A percentile compares a stretch with the other conserved stretches of the same genome.
phyloP scores from a whole-genome alignment of 108 stramenopile species.

The Skeletonema costatum region DNA sequence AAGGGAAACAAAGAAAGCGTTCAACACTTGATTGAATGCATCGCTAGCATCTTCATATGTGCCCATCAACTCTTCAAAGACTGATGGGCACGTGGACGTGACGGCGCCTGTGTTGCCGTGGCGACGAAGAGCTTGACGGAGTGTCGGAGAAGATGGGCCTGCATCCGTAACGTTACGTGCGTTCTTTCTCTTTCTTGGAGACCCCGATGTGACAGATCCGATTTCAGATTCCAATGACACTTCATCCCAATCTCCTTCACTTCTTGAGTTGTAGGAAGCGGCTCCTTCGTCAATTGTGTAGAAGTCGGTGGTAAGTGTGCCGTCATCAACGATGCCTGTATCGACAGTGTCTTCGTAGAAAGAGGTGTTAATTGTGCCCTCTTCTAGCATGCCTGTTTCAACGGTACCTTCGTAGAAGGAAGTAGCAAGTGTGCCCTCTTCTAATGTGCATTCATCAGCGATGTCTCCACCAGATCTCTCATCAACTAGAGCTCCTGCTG shows the following conservation, averaged over 20 bases:
- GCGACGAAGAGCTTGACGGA: not conserved
- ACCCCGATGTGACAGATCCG: not conserved
- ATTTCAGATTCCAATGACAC: not conserved
- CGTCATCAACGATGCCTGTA: not conserved
- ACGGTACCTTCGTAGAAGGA: too few relatives aligned
- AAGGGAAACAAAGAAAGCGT: conserved; percentile 22
- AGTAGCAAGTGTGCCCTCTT: too few relatives aligned
- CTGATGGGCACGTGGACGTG: not conserved
- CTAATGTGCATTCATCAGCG: not conserved
- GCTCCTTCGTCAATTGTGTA: not conserved
- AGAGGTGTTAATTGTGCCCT: not conserved
- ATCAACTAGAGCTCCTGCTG: not conserved
- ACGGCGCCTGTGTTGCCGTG: not conserved
- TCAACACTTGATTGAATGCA: conserved; percentile 27
- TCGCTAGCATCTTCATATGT: conserved; percentile 16
- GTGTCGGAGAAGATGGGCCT: not conserved
- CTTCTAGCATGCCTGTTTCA: not conserved
- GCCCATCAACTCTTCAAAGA: conserved; percentile 1
- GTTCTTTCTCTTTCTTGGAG: not conserved
- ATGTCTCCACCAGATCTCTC: not conserved
- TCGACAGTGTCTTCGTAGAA: not conserved
- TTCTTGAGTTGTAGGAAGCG: not conserved
- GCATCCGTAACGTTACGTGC: not conserved
- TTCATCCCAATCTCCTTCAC: not conserved
- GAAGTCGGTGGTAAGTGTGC: not conserved